Base-by-base conservation (phyloP, 768 basidiomycete species). In the Rhodocollybia butyracea region DNA sequence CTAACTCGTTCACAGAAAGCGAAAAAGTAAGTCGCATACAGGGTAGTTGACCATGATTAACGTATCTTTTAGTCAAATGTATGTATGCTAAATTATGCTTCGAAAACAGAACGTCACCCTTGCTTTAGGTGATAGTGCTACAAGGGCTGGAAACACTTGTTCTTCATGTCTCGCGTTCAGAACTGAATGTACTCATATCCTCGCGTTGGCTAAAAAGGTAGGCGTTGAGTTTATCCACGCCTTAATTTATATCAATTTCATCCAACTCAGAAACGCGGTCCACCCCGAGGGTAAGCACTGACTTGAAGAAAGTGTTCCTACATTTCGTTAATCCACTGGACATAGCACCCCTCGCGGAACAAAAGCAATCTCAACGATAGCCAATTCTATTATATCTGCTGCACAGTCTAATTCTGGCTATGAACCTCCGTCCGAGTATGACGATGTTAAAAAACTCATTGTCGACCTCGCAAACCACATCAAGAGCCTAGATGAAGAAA, bases 121-220 rank as follows among this genome's bases (percentile, higher is more conserved):
- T 38, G 58, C 43, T 36, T 8, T 40, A 75, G 73, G 73, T 48
- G 76, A 81, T 61, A 80, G 80, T 59, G 76, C 73, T n/a, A 77
- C 70, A 56, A 73, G 70, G 71, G 67, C 72, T 21, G 66, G 66
- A 31, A 74, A 74, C 54, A 62, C 64, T 34, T 79, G 77, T 59
- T 72, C 76, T 5, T 78, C 76, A 61, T 78, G 76, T 60, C 63
- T 68, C 39, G 69, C 73, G 11, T 75, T 72, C 58, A 67, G 70
- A 57, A 67, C 67, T 42, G 72, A 75, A 10, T 79, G 77, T 63
- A 74, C 70, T 6, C 78, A 78, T 59, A 63, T 74, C 41, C 71
- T 76, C 59, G 72, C 72, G 7, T 74, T 74, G 5, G 75, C 76
- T 70, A 73, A 48, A 51, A 71, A 76, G 68, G 43, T 46, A 24